A percentile compares a stretch with the other conserved stretches of the same genome.
Evolutionary conservation across 108 stramenopile genomes (phyloP).

Genomic region (Nitzschia putrida): DNA sequence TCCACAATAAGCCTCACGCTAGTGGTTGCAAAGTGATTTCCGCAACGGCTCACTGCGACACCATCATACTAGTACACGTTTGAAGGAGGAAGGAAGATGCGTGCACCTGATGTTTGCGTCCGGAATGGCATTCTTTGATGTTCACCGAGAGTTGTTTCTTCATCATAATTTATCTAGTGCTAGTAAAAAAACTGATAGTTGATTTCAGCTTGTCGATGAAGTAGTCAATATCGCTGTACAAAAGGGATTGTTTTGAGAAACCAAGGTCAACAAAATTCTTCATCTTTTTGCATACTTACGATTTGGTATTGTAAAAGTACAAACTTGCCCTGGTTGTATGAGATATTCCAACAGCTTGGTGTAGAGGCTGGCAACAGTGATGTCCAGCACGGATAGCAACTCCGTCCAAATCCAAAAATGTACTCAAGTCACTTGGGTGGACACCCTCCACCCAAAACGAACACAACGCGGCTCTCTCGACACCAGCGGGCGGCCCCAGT

Average conservation of each 20-base stretch:
- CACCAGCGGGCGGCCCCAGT: slow-evolving; percentile 67
- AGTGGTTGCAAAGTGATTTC: no score
- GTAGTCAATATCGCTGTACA: slow-evolving; percentile 68
- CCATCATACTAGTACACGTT: no score
- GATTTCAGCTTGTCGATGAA: slow-evolving; percentile 72
- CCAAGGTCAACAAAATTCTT: neutral
- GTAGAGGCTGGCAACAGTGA: slow-evolving; percentile 97
- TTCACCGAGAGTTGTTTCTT: no score
- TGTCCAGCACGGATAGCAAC: slow-evolving; percentile 95
- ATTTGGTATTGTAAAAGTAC: slow-evolving; percentile 89
- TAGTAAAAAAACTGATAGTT: slow-evolving; percentile 65
- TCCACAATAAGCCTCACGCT: no score
- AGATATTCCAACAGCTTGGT: slow-evolving; percentile 80
- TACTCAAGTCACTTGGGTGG: slow-evolving; percentile 92
- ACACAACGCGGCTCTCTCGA: slow-evolving; percentile 79
- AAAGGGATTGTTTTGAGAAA: slow-evolving; percentile 7
- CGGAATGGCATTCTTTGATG: no score
- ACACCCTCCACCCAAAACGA: slow-evolving; percentile 84
- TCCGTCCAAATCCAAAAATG: slow-evolving; percentile 95
- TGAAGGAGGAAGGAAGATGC: no score
- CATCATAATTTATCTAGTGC: no score
- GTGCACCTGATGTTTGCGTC: no score
- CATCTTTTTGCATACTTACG: slow-evolving; percentile 32
- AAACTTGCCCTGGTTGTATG: slow-evolving; percentile 87
- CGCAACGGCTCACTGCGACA: no score